A percentile compares a stretch with the other conserved stretches of the same genome.
phyloP scores from a whole-genome alignment of 495 filamentous ascomycete genomes.

The Penicillium salamii region DNA sequence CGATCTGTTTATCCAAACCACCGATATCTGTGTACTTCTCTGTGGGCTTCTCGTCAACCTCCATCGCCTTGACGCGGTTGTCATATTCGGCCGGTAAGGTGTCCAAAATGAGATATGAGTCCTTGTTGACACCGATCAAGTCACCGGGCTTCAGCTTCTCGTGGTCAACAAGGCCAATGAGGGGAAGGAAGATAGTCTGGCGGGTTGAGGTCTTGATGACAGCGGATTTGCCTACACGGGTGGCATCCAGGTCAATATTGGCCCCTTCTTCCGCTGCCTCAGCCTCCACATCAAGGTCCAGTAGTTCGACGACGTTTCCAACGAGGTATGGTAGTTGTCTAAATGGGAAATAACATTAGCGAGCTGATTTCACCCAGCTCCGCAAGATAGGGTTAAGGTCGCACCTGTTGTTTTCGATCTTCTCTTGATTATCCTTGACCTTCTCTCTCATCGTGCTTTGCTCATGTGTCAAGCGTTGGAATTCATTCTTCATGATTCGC shows the following conservation, averaged over 20 bases:
- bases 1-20: conserved; percentile 98
- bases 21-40: conserved; percentile 99
- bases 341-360: conserved; percentile 8
- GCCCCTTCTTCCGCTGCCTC: conserved; percentile 96
- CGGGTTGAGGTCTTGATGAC: conserved; percentile 99
- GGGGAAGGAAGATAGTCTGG: conserved; percentile 97
- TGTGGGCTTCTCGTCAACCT: conserved; percentile 99
- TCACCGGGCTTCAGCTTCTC: conserved; percentile 90
- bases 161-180: conserved; percentile 96
- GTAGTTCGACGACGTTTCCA: conserved; percentile 94
- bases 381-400: conserved; percentile 6
- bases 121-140: conserved; percentile 98
- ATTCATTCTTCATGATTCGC: conserved; percentile 98
- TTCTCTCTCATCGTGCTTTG: conserved; percentile 94
- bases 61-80: conserved; percentile 99
- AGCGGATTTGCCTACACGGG: conserved; percentile 92
- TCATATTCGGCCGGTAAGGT: conserved; percentile 99
- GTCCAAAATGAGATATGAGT: conserved; percentile 97
- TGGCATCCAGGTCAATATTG: conserved; percentile 97
- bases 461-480: conserved; percentile 89
- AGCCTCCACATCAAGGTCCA: conserved; percentile 94
- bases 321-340: conserved; percentile 98
- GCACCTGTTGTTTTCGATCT: conserved; percentile 98
- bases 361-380: conserved; percentile 10
- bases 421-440: conserved; percentile 98